Conservation (phyloP, 805 yeast species). For the Candida awuae region DNA sequence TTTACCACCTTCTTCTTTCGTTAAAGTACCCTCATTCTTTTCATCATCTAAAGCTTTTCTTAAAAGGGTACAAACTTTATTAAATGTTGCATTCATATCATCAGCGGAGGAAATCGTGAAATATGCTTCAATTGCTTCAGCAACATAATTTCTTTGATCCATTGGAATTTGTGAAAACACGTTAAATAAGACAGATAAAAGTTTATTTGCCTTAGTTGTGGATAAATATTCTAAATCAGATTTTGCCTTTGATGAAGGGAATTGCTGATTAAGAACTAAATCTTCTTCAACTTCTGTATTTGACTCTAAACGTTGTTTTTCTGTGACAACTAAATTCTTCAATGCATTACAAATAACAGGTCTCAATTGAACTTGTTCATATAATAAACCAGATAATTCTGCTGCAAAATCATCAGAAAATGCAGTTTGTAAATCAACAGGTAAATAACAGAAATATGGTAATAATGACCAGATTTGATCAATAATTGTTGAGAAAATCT, state of each 20-base stretch:
- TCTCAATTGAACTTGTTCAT: slow-evolving; percentile 68
- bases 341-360: slow-evolving; percentile 78
- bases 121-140: slow-evolving; percentile 80
- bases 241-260: slow-evolving; percentile 49
- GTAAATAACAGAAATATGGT: slow-evolving; percentile 84
- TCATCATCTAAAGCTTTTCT: slow-evolving; percentile 67
- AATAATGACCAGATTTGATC: slow-evolving; percentile 91
- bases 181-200: slow-evolving; percentile 82
- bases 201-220: slow-evolving; percentile 53
- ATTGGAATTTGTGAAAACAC: slow-evolving; percentile 86
- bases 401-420: slow-evolving; percentile 77
- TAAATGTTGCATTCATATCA: slow-evolving; percentile 69
- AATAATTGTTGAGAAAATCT: slow-evolving; percentile 74
- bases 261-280: slow-evolving; percentile 51
- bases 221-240: slow-evolving; percentile 56
- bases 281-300: slow-evolving; percentile 57
- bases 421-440: slow-evolving; percentile 56
- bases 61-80: slow-evolving; percentile 75
- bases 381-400: slow-evolving; percentile 61
- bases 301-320: slow-evolving; percentile 31
- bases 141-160: slow-evolving; percentile 72
- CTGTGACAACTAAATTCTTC: slow-evolving; percentile 65
- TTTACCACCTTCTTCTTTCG: slow-evolving; percentile 27
- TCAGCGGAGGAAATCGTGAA: slow-evolving; percentile 58
- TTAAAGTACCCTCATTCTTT: slow-evolving; percentile 27